A percentile compares a stretch with the other conserved stretches of the same genome.
Conservation (phyloP, 805 yeast species). For the Wickerhamia fluorescens region DNA sequence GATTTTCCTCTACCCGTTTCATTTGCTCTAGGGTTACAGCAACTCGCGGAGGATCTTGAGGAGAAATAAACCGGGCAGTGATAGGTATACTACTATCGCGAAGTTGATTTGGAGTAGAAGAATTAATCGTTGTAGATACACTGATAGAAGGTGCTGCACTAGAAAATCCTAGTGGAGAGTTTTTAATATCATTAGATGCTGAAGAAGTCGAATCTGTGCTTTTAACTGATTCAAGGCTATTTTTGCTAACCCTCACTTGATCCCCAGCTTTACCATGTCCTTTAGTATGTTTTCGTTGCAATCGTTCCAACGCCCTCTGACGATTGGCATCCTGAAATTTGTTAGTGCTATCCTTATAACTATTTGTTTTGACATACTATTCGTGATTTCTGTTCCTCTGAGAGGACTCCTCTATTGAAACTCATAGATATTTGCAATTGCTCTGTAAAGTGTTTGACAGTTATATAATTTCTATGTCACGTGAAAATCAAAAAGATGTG, state of each 20-base stretch:
- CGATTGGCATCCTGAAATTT: conserved; percentile 53
- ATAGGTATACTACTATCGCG: conserved; percentile 1
- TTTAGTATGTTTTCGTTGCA: conserved; percentile 19
- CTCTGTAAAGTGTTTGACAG: too few species aligned
- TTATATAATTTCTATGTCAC: too few species aligned
- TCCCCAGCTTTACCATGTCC: too few species aligned
- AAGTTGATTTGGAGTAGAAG: too few species aligned
- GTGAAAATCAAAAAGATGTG: too few species aligned
- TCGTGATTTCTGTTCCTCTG: conserved; percentile 7
- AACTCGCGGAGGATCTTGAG: conserved; percentile 5
- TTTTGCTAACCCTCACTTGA: too few species aligned
- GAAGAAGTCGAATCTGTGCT: too few species aligned
- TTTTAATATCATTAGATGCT: too few species aligned
- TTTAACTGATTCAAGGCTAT: too few species aligned
- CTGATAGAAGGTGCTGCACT: too few species aligned
- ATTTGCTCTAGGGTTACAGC: conserved; percentile 44
- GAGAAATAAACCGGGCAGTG: conserved; percentile 1
- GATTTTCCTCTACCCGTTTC: conserved; percentile 43
- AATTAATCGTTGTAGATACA: too few species aligned
- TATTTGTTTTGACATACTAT: conserved; percentile 18
- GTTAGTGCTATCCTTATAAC: conserved; percentile 8
- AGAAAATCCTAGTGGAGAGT: too few species aligned
- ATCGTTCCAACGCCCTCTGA: conserved; percentile 51
- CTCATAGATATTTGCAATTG: background rate
- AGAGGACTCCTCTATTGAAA: conserved; percentile 2